Conservation (phyloP, 2,329 filamentous ascomycete species). For the Hypomyces rosellus region DNA sequence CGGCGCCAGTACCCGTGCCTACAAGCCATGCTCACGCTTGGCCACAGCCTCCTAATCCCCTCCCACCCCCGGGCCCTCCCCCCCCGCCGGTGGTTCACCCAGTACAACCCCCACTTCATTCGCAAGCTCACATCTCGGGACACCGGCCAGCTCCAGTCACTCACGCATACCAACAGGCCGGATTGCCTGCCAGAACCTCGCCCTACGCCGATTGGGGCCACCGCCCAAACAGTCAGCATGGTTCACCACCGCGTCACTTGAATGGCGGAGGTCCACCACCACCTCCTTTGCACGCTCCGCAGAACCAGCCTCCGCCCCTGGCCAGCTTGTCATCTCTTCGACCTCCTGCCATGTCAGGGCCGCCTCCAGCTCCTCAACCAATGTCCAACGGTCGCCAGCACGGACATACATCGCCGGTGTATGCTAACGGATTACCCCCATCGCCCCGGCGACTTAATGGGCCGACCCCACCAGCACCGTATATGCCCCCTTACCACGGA, state of each 20-base stretch:
- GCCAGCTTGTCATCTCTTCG: slow-evolving; percentile 40
- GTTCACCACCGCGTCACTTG: slow-evolving; percentile 41
- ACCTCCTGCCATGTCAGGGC: slow-evolving; percentile 40
- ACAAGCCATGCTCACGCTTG: slow-evolving; percentile 16
- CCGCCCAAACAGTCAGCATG: slow-evolving; percentile 43
- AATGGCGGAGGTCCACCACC: slow-evolving; percentile 40
- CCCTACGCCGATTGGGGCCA: slow-evolving; percentile 42
- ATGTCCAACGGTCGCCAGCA: slow-evolving; percentile 35
- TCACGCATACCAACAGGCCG: slow-evolving; percentile 22
- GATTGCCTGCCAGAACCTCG: slow-evolving; percentile 18
- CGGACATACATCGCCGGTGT: slow-evolving; percentile 25
- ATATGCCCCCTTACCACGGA: slow-evolving; percentile 30
- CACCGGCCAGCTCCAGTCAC: slow-evolving; percentile 20
- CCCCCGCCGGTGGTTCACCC: neutral
- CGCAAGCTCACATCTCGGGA: slow-evolving; percentile 21
- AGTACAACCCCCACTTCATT: slow-evolving; percentile 13
- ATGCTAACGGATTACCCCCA: slow-evolving; percentile 39
- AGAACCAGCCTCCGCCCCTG: slow-evolving; percentile 22
- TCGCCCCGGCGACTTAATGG: slow-evolving; percentile 43
- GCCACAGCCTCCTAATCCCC: slow-evolving; percentile 20
- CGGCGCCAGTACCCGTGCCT: neutral
- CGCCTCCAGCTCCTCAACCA: slow-evolving; percentile 34
- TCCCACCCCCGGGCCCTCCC: slow-evolving; percentile 13
- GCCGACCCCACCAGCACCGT: slow-evolving; percentile 36
- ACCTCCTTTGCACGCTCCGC: slow-evolving; percentile 7